A percentile compares a stretch with the other conserved stretches of the same genome.
phyloP scores from a whole-genome alignment of 805 yeast genomes.

The Schwanniomyces occidentalis region DNA sequence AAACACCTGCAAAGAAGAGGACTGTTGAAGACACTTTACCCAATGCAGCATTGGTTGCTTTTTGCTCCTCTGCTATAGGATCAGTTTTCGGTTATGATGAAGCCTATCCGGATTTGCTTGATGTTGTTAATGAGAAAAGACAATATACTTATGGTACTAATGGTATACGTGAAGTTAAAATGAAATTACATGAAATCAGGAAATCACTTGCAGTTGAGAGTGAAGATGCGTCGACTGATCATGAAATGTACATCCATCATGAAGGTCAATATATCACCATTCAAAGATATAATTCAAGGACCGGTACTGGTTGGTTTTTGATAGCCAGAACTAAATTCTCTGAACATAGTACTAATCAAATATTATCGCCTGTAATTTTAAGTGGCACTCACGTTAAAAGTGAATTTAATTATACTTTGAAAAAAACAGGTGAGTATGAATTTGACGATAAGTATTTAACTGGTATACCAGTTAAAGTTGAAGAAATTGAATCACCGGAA shows the following conservation, averaged over 20 bases:
- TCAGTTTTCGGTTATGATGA: slow-evolving; percentile 94
- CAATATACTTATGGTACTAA: slow-evolving; percentile 49
- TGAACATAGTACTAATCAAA: slow-evolving; percentile 46
- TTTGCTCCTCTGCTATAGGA: slow-evolving; percentile 92
- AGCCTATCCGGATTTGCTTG: slow-evolving; percentile 76
- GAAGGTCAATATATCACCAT: slow-evolving; percentile 91
- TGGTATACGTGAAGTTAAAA: slow-evolving; percentile 81
- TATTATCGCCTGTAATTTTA: slow-evolving; percentile 55
- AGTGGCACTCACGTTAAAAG: slow-evolving; percentile 60
- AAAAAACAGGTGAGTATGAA: slow-evolving; percentile 50
- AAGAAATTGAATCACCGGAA: slow-evolving; percentile 50
- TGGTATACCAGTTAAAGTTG: slow-evolving; percentile 67
- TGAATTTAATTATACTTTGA: slow-evolving; percentile 58
- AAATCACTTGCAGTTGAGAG: slow-evolving; percentile 54
- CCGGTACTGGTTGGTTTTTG: slow-evolving; percentile 87
- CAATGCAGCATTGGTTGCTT: slow-evolving; percentile 89
- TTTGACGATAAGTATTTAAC: slow-evolving; percentile 45
- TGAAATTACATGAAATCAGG: slow-evolving; percentile 57
- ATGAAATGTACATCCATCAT: slow-evolving; percentile 92
- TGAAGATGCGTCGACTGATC: slow-evolving; percentile 54
- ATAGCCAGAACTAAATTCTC: slow-evolving; percentile 82
- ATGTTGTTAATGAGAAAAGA: slow-evolving; percentile 77
- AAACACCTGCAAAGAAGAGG: slow-evolving; percentile 83
- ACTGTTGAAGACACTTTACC: slow-evolving; percentile 94
- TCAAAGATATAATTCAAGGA: slow-evolving; percentile 78